Conservation (phyloP, 2,329 filamentous ascomycete genomes). For the Neurospora crassa region DNA sequence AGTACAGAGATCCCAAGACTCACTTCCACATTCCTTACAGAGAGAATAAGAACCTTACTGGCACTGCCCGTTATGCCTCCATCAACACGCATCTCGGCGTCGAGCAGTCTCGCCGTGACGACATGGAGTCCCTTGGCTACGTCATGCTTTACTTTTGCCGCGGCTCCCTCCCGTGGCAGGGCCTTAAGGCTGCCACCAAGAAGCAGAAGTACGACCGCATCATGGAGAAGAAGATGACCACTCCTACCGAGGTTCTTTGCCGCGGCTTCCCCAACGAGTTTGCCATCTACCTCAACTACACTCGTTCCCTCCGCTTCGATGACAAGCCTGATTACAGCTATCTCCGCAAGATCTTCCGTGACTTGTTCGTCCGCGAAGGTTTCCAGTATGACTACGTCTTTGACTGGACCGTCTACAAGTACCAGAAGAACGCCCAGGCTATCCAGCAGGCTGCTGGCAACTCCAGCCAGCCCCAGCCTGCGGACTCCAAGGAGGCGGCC, state of each 20-base stretch:
- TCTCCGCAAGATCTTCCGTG: constrained; percentile 99
- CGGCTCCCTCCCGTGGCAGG: constrained; percentile 97
- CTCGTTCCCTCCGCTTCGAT: constrained; percentile 93
- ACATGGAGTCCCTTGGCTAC: constrained; percentile 98
- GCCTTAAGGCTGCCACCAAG: constrained; percentile 95
- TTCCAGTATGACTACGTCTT: constrained; percentile 99
- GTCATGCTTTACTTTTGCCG: constrained; percentile 99
- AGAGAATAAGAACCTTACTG: constrained; percentile 99
- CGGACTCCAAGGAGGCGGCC: constrained; percentile 8
- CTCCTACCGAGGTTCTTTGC: constrained; percentile 95
- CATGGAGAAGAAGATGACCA: constrained; percentile 99
- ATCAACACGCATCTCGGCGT: constrained; percentile 99
- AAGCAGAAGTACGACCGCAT: constrained; percentile 99
- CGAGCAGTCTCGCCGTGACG: constrained; percentile 96
- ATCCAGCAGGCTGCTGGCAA: constrained; percentile 63
- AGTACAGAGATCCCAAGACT: constrained; percentile 98
- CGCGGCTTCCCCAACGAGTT: constrained; percentile 99
- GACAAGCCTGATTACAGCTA: constrained; percentile 99
- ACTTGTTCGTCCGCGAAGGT: constrained; percentile 95
- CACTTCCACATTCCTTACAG: constrained; percentile 99
- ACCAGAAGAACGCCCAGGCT: constrained; percentile 97
- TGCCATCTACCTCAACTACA: constrained; percentile 99
- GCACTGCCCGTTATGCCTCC: constrained; percentile 94
- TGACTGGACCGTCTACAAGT: constrained; percentile 99
- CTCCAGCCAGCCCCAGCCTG: constrained; percentile 44